Evolutionary conservation across 2,329 filamentous ascomycete genomes (phyloP).

Genomic region (Fusarium protoensiforme): DNA sequence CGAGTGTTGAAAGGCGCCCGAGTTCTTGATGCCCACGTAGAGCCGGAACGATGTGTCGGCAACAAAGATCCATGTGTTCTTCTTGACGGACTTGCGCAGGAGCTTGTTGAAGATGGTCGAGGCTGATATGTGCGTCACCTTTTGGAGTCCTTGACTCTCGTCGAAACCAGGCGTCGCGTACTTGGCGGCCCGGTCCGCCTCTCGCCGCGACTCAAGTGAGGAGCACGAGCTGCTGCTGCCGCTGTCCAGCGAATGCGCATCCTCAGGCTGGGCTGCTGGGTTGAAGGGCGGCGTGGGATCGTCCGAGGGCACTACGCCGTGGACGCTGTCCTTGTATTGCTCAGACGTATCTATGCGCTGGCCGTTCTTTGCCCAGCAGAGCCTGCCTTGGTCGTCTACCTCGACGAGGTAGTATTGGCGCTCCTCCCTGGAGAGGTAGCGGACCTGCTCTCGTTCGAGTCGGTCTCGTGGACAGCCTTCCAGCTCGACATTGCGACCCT

Average conservation of each 20-base stretch:
- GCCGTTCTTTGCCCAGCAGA: conserved; percentile 91
- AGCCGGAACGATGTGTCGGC: conserved; percentile 86
- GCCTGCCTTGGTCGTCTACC: conserved; percentile 77
- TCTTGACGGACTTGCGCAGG: conserved; percentile 80
- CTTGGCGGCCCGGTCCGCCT: conserved; percentile 70
- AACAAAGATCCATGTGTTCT: conserved; percentile 95
- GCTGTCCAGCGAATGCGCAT: conserved; percentile 16
- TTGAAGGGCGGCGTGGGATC: conserved; percentile 68
- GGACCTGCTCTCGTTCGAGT: conserved; percentile 81
- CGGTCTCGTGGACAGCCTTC: conserved; percentile 77
- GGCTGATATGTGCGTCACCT: conserved; percentile 72
- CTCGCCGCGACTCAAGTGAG: conserved; percentile 59
- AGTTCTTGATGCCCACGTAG: conserved; percentile 91
- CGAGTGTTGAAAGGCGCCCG: conserved; percentile 89
- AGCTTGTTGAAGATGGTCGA: conserved; percentile 82
- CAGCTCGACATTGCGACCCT: conserved; percentile 76
- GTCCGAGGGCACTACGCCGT: conserved; percentile 74
- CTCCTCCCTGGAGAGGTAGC: conserved; percentile 87
- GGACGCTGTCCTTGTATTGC: conserved; percentile 81
- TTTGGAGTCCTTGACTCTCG: conserved; percentile 65
- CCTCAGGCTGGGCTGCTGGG: conserved; percentile 30
- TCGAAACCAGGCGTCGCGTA: conserved; percentile 74
- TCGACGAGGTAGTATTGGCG: conserved; percentile 82
- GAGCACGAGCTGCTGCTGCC: conserved; percentile 49
- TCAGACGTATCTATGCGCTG: conserved; percentile 80